These are phyloP conservation scores for Perkinsus olseni DNA, from an alignment of 169 alveolate genomes.

Conservation along the genomic window DNA sequence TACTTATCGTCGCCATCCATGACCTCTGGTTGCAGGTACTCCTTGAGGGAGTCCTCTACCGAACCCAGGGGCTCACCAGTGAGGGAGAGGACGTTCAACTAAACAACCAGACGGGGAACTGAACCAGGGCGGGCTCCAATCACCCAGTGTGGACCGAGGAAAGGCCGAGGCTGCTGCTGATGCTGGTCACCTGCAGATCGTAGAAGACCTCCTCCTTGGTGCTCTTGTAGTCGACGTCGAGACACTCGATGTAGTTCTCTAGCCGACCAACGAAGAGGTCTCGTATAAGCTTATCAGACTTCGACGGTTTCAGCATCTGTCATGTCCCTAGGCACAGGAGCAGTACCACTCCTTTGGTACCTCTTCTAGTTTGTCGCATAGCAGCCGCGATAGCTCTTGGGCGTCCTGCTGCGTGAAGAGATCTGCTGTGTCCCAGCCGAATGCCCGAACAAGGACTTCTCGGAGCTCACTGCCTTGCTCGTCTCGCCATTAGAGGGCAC, in stretches of 20 bases:
- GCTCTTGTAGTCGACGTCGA: constrained; percentile 77
- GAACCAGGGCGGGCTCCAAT: no score
- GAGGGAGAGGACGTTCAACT: background rate
- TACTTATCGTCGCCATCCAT: constrained; percentile 81
- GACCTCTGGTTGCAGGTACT: constrained; percentile 60
- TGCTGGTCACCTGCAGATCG: constrained; percentile 77
- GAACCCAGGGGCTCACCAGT: background rate
- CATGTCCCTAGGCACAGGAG: constrained; percentile 77
- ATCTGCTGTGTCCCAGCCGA: constrained; percentile 86
- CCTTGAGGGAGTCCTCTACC: background rate
- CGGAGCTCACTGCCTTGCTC: constrained; percentile 71
- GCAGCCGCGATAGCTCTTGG: constrained; percentile 76
- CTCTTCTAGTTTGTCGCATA: constrained; percentile 83
- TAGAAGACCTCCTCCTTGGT: constrained; percentile 62
- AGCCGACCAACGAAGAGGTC: constrained; percentile 80
- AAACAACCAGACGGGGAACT: constrained; percentile 53
- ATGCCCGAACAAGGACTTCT: constrained; percentile 74
- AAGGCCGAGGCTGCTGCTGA: no score
- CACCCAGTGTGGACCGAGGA: no score
- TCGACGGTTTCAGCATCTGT: background rate
- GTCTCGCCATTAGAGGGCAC: background rate
- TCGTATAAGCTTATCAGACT: background rate
- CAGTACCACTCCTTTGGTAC: constrained; percentile 76
- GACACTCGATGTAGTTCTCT: constrained; percentile 79
- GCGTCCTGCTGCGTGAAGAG: constrained; percentile 87